A percentile compares a stretch with the other conserved stretches of the same genome.
phyloP scores from a whole-genome alignment of 352 stramenopile species.

The Phytophthora foliorum region DNA sequence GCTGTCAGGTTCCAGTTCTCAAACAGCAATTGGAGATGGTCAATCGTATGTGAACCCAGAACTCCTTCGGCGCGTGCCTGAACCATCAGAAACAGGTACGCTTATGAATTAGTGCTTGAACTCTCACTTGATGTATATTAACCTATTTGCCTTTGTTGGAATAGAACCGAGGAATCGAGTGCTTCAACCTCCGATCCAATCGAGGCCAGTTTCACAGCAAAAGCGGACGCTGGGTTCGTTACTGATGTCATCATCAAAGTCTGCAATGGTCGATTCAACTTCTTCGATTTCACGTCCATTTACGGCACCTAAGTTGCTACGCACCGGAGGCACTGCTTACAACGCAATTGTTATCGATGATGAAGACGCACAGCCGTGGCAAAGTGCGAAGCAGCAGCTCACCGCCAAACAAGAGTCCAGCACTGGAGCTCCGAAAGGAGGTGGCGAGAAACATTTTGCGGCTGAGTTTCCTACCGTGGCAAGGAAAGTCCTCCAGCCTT shows the following conservation, averaged over 20 bases:
- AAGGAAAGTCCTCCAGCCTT: constrained; percentile 56
- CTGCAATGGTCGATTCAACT: constrained; percentile 69
- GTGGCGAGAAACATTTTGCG: constrained; percentile 31
- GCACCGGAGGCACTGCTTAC: constrained; percentile 6
- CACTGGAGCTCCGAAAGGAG: constrained; percentile 6
- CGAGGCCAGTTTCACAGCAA: constrained; percentile 25
- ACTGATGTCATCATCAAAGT: constrained; percentile 60
- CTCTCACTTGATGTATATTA: neutral
- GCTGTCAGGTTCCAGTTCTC: constrained; percentile 19
- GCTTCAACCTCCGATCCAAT: neutral
- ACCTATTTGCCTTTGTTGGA: constrained; percentile 11
- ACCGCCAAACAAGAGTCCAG: constrained; percentile 15
- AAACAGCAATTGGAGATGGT: constrained; percentile 75
- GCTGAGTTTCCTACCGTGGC: constrained; percentile 62
- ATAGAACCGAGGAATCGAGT: constrained; percentile 20
- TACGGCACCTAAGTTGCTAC: constrained; percentile 40
- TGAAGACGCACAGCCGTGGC: constrained; percentile 40
- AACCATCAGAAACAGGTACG: constrained; percentile 30
- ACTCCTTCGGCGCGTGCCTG: constrained; percentile 49
- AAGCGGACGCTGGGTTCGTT: constrained; percentile 67
- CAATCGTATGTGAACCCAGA: constrained; percentile 86
- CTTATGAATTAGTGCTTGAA: neutral
- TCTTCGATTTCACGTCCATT: constrained; percentile 79
- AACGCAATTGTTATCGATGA: constrained; percentile 29
- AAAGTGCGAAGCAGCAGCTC: constrained; percentile 48